These are phyloP conservation scores for Acer saccharum DNA, from an alignment of 345 rosid genomes.

Conservation along the genomic window DNA sequence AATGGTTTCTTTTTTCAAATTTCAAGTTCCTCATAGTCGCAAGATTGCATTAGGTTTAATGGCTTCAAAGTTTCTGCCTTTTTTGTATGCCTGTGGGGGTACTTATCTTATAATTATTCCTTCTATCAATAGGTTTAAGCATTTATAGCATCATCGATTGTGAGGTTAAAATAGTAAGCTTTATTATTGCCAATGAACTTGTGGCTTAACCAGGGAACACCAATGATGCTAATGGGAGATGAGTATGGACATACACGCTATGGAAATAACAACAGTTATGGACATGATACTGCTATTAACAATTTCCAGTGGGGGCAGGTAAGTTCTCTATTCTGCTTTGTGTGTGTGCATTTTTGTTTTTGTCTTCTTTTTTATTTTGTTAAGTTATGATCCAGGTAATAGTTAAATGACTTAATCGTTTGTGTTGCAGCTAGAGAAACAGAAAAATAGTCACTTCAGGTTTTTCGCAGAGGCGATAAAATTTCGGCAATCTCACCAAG, in stretches of 20 bases:
- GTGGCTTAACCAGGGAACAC: slow-evolving; percentile 61
- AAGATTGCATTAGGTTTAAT: background rate
- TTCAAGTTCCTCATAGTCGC: background rate
- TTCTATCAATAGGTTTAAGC: background rate
- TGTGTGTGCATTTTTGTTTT: background rate
- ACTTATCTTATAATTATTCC: background rate
- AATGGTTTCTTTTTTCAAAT: background rate
- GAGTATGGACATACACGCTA: slow-evolving; percentile 87
- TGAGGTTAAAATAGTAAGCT: slow-evolving; percentile 2
- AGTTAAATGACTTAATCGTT: slow-evolving; percentile 11
- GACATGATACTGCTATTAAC: slow-evolving; percentile 83
- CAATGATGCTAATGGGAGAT: slow-evolving; percentile 98
- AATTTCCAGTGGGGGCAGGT: slow-evolving; percentile 84
- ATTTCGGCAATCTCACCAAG: slow-evolving; percentile 51
- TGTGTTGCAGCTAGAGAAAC: slow-evolving; percentile 54
- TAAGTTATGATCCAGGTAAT: slow-evolving; percentile 5
- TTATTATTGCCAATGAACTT: slow-evolving; percentile 5
- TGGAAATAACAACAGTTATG: slow-evolving; percentile 96
- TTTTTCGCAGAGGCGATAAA: slow-evolving; percentile 80
- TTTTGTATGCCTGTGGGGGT: background rate
- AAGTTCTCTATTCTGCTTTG: slow-evolving; percentile 17
- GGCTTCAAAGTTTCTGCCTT: background rate
- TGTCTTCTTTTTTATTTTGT: background rate
- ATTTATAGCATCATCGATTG: background rate
- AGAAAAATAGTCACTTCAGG: slow-evolving; percentile 62